Base-by-base conservation (phyloP, 2,329 filamentous ascomycete genomes). In the Ramularia endophylla region DNA sequence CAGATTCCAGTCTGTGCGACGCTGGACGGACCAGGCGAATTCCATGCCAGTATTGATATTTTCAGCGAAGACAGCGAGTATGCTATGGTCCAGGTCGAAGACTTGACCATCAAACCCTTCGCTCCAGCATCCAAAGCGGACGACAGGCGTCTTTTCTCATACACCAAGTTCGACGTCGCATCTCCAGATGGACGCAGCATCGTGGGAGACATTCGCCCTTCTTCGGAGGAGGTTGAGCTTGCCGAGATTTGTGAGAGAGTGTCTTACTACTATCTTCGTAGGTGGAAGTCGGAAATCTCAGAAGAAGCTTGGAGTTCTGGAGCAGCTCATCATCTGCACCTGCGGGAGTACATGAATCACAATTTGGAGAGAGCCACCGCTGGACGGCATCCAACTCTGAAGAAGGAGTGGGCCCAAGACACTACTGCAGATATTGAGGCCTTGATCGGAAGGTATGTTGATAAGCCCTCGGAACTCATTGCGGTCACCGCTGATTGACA, bases 321-420 rank as follows among this genome's bases (percentile, higher is more conserved):
- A 6, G 29, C n/a, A n/a, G n/a, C 29, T 6, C 29, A 32, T n/a
- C n/a, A 32, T n/a, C 6, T 13, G 16, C 29, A 32, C n/a, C 29
- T 32, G n/a, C 6, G 29, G 16, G 29, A 32, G n/a, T 32, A 15
- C 29, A 32, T 32, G n/a, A 18, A 32, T n/a, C n/a, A 18, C 29
- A 18, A 13, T n/a, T 6, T 32, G 6, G 6, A 13, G 16, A 5
- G 29, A 32, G n/a, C 29, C 6, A 19, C 34, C 15, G 13, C 36
- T 22, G 41, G 41, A 18, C 41, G 29, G 22, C 29, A 39, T 30
- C 36, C 36, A 28, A 27, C 27, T 35, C 17, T 35, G 19, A 36
- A 43, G 18, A 36, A 30, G 30, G 36, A 43, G 28, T 43, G 41
- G 41, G 29, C 30, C 12, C 16, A 43, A 11, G 41, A 43, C 27